Evolutionary conservation across 495 filamentous ascomycete genomes (phyloP).

Genomic region (Trichoderma reesei): DNA sequence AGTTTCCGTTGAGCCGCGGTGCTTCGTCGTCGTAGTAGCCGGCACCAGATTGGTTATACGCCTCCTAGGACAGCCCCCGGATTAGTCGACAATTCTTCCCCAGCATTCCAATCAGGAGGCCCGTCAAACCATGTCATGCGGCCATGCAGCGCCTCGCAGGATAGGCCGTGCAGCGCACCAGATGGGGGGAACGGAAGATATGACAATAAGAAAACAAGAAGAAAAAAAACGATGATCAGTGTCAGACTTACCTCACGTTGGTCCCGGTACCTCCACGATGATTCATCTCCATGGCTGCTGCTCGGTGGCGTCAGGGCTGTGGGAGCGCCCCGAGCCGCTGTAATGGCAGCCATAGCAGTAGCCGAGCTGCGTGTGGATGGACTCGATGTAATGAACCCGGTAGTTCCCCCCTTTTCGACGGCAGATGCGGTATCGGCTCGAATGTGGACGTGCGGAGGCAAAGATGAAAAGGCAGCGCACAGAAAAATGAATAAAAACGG

Average conservation of each 20-base stretch:
- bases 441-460: neutral
- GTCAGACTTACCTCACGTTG: neutral
- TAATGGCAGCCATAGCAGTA: constrained; percentile 41
- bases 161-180: neutral
- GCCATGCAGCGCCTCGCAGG: neutral
- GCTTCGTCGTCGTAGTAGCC: constrained; percentile 2
- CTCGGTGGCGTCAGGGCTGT: constrained; percentile 41
- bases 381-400: neutral
- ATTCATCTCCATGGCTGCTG: constrained; percentile 38
- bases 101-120: neutral
- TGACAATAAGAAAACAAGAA: neutral
- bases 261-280: constrained; percentile 41
- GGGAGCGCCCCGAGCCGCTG: constrained; percentile 34
- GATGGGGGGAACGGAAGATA: too few relatives aligned
- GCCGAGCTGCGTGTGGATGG: neutral
- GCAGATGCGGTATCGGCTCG: neutral
- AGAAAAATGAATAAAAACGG: neutral
- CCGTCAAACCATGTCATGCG: neutral
- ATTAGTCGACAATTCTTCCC: neutral
- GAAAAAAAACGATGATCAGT: neutral
- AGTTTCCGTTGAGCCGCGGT: neutral
- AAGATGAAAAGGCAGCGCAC: neutral
- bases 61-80: neutral
- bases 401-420: neutral
- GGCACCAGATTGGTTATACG: neutral